Evolutionary conservation across 1,284 basidiomycete species (phyloP).

Genomic region (Coniferiporia weirii): DNA sequence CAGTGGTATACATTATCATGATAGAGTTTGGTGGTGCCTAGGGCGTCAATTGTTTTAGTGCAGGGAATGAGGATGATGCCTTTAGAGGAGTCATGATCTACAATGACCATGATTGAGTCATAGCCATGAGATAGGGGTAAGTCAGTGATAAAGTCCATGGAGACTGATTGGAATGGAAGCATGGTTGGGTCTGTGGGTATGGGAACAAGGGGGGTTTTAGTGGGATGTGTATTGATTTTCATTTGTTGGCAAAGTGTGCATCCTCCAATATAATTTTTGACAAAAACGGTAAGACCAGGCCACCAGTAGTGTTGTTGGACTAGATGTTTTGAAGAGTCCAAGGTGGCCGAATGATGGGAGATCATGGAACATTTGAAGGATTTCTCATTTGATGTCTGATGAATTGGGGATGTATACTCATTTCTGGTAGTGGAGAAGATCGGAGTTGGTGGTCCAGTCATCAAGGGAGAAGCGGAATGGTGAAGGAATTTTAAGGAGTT

Average conservation of each 20-base stretch:
- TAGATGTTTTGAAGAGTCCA: slow-evolving; percentile 36
- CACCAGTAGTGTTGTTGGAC: slow-evolving; percentile 34
- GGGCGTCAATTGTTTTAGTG: slow-evolving; percentile 21
- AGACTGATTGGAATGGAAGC: too few relatives aligned
- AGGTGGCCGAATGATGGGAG: too few relatives aligned
- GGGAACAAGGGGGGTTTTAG: not conserved
- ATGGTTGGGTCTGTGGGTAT: slow-evolving; percentile 22
- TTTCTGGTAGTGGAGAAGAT: too few relatives aligned
- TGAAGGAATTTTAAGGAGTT: too few relatives aligned
- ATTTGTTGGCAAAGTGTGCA: too few relatives aligned
- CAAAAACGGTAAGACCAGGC: too few relatives aligned
- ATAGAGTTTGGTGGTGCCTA: slow-evolving; percentile 12
- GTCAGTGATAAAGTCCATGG: slow-evolving; percentile 34
- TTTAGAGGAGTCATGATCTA: not conserved
- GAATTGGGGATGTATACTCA: too few relatives aligned
- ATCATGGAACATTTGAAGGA: too few relatives aligned
- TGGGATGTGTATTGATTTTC: slow-evolving; percentile 25
- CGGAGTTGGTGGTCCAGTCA: too few relatives aligned
- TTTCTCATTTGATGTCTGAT: too few relatives aligned
- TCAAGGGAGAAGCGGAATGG: not conserved
- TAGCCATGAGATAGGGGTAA: slow-evolving; percentile 25
- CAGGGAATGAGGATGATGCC: not conserved
- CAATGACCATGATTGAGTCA: not conserved
- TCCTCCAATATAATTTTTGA: too few relatives aligned
- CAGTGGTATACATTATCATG: not conserved